Conservation (phyloP, 2,329 filamentous ascomycete species). For the Hypoxylon sp. region DNA sequence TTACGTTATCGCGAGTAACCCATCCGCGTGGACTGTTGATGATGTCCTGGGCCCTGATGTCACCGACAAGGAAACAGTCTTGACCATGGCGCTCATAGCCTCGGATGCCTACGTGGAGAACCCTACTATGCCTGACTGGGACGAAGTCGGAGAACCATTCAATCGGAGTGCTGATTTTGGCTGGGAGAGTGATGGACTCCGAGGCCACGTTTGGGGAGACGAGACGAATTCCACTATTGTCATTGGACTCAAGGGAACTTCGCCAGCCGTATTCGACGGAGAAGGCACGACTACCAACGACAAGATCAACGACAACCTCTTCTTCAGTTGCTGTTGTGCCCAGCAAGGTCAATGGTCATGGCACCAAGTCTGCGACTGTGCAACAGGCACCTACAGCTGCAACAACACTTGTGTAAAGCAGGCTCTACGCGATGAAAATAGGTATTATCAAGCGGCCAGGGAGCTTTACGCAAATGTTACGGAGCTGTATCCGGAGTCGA, state of each 20-base stretch:
- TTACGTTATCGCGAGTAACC: constrained; percentile 74
- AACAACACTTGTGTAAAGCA: constrained; percentile 89
- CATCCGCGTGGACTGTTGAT: constrained; percentile 86
- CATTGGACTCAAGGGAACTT: constrained; percentile 93
- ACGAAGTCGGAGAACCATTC: constrained; percentile 81
- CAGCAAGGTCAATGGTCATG: constrained; percentile 92
- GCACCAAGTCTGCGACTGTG: constrained; percentile 94
- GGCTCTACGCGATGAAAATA: constrained; percentile 83
- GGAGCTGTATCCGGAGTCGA: constrained; percentile 84
- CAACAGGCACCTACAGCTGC: constrained; percentile 86
- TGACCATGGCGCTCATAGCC: constrained; percentile 89
- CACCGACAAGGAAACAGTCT: constrained; percentile 84
- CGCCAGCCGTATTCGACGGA: constrained; percentile 93
- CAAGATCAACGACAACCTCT: constrained; percentile 97
- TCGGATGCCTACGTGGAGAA: constrained; percentile 88
- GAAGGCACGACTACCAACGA: constrained; percentile 97
- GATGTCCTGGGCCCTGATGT: constrained; percentile 83
- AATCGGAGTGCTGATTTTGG: constrained; percentile 92
- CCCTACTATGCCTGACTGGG: constrained; percentile 81
- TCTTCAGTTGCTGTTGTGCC: constrained; percentile 97
- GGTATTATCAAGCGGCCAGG: constrained; percentile 90
- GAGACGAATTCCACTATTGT: constrained; percentile 87
- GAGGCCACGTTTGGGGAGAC: constrained; percentile 93
- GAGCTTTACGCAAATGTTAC: constrained; percentile 95
- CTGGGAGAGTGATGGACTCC: constrained; percentile 89